Base-by-base conservation (phyloP, 139 green algal species). In the Chlamydomonas eustigma region DNA sequence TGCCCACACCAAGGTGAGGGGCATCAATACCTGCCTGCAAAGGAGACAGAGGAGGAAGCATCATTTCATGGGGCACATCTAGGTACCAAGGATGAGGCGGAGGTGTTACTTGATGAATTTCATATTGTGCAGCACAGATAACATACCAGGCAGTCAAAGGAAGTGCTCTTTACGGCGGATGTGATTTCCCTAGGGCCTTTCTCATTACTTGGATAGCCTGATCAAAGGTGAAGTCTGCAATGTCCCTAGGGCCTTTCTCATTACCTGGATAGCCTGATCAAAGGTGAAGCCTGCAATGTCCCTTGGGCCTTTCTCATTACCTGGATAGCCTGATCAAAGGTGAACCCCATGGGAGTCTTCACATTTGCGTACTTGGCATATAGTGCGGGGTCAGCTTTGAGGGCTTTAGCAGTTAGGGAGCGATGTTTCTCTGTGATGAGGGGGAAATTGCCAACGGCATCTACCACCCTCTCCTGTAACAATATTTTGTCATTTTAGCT, bases 341-440 rank as follows among this genome's bases (percentile, higher is more conserved):
- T 68, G 52, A 68, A 68, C n/a, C 52, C 52, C 52, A 68, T 68
- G 52, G 52, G 52, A 28, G 52, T 68, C 12, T 31, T 22, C n/a
- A 68, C 52, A 31, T 68, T 68, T 22, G 52, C 52, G 52, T 68
- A 68, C 52, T 68, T 68, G 52, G 12, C 22, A 28, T 68, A 68
- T 4, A 68, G 52, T 25, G 12, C 12, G 52, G 52, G 52, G 52
- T 68, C 52, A 4, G 8, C 12, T 28, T 68, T 68, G 12, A 68
- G 52, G 4, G 52, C 52, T 28, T 68, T 68, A 6, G 12, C 8
- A 8, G 52, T 28, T 4, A 68, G 52, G n/a, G 52, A 68, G 22
- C 52, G 52, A 28, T 68, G 52, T 28, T 68, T 68, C n/a, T 68
- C 52, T 28, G 52, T 68, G 52, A 33, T 33, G 6, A 68, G 52